These are phyloP conservation scores for Podila epigama DNA, from an alignment of 192 early-diverging fungal genomes.

Conservation along the genomic window DNA sequence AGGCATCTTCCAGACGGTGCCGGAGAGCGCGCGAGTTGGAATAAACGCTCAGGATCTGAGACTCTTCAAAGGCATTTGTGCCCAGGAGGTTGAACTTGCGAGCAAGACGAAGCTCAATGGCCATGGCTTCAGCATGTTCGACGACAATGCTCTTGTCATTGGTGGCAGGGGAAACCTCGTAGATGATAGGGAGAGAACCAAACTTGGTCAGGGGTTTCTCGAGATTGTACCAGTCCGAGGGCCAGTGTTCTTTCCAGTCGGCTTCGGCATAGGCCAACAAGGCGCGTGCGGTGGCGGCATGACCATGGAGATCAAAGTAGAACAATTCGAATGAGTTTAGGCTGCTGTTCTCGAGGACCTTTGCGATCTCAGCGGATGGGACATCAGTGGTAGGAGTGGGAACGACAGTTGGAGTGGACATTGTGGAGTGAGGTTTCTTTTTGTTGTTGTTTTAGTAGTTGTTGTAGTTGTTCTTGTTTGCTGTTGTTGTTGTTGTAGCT, in stretches of 20 bases:
- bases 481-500: neutral
- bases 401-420: neutral
- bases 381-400: conserved; percentile 3
- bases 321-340: neutral
- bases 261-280: conserved; percentile 51
- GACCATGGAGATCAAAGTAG: conserved; percentile 2
- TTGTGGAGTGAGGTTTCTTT: neutral
- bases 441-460: too few relatives aligned
- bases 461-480: neutral
- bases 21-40: conserved; percentile 1
- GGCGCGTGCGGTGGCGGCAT: conserved; percentile 3
- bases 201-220: conserved; percentile 47
- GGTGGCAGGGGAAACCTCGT: conserved; percentile 18
- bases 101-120: conserved; percentile 53
- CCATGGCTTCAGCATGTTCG: conserved; percentile 37
- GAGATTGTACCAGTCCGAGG: conserved; percentile 38
- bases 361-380: neutral
- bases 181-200: conserved; percentile 54
- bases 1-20: conserved; percentile 8
- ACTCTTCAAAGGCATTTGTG: conserved; percentile 14
- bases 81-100: conserved; percentile 32
- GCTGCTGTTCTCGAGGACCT: neutral
- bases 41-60: conserved; percentile 4
- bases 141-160: conserved; percentile 17
- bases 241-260: conserved; percentile 30